Percentiles rank a stretch among this genome's conserved stretches.
Conservation (phyloP, 1,139 yeast species). For the Nadsonia commutata region DNA sequence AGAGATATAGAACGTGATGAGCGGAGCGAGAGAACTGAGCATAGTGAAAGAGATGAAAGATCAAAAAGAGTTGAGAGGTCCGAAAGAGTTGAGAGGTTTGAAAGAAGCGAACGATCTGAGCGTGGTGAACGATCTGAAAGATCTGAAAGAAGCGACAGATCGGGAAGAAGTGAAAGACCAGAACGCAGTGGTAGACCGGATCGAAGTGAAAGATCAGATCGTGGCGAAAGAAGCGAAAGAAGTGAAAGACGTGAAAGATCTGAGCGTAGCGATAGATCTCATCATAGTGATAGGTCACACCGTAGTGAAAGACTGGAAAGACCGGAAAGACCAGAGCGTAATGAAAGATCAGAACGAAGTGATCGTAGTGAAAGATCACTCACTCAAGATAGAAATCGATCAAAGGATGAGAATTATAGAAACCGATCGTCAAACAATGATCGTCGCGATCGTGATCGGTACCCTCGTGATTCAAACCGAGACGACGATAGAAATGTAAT, state of each 20-base stretch:
- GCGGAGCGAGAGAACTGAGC: not conserved
- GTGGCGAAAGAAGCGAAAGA: not conserved
- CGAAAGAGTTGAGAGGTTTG: not conserved
- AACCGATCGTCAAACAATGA: not conserved
- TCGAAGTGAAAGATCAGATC: not conserved
- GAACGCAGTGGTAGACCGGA: not conserved
- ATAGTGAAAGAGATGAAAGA: not conserved
- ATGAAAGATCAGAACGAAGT: not conserved
- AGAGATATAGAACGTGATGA: constrained; percentile 8
- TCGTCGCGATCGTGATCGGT: not conserved
- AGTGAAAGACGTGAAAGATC: not conserved
- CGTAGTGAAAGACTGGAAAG: not conserved
- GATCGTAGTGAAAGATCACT: not conserved
- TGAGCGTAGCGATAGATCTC: not conserved
- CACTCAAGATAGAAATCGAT: too few relatives aligned
- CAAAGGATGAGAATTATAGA: not conserved
- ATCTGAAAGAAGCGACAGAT: not conserved
- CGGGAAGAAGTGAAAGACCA: not conserved
- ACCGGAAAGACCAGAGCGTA: not conserved
- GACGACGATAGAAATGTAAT: too few relatives aligned
- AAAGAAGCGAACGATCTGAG: not conserved
- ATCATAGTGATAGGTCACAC: not conserved
- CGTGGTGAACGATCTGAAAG: not conserved
- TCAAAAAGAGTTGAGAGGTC: not conserved
- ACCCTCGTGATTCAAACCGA: not conserved